These are phyloP conservation scores for Margaritispora aquatica DNA, from an alignment of 495 filamentous ascomycete species.

Conservation along the genomic window DNA sequence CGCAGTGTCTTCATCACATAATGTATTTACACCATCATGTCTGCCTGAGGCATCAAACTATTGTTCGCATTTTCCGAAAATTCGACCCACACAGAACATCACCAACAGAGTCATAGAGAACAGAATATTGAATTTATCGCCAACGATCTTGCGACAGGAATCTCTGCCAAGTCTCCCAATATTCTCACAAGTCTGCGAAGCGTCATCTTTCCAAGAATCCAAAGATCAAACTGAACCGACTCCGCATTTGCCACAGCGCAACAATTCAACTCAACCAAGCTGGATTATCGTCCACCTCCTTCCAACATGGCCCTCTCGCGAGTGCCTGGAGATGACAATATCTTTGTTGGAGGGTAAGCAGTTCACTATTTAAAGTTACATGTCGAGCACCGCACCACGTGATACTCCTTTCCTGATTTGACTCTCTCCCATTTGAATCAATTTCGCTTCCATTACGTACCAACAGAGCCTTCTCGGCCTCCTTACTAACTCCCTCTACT, in stretches of 20 bases:
- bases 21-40: too few species aligned
- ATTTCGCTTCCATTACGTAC: neutral
- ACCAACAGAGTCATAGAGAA: neutral
- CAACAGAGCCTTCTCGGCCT: too few species aligned
- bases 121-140: too few species aligned
- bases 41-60: neutral
- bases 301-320: slow-evolving; percentile 28
- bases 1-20: too few species aligned
- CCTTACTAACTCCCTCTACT: too few species aligned
- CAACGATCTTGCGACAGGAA: too few species aligned
- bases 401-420: neutral
- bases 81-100: neutral
- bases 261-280: slow-evolving; percentile 4
- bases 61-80: neutral
- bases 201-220: too few species aligned
- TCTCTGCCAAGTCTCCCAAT: too few species aligned
- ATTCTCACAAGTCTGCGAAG: too few species aligned
- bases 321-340: slow-evolving; percentile 63
- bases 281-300: slow-evolving; percentile 20
- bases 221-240: neutral
- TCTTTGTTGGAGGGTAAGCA: slow-evolving; percentile 82
- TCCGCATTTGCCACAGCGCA: too few species aligned
- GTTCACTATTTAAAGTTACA: neutral
- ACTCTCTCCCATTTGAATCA: neutral
- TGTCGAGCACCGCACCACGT: neutral